A percentile compares a stretch with the other conserved stretches of the same genome.
Conservation (phyloP, 2,329 filamentous ascomycete genomes). For the Clonostachys sp. region DNA sequence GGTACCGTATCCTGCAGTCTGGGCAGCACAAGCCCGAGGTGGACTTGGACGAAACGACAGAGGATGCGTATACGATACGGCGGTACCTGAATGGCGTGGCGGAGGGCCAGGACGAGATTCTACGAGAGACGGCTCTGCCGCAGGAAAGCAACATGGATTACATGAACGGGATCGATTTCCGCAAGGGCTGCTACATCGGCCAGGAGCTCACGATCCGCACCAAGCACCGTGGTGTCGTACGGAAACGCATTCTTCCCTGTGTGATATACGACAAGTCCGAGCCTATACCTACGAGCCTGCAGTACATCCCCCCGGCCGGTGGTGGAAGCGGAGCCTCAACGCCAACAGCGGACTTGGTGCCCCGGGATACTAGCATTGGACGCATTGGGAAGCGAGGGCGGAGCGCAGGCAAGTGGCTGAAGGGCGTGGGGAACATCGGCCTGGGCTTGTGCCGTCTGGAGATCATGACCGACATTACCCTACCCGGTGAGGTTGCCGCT, state of each 20-base stretch:
- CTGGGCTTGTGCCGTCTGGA: conserved; percentile 83
- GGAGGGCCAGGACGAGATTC: conserved; percentile 79
- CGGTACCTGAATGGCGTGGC: conserved; percentile 77
- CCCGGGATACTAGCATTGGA: conserved; percentile 42
- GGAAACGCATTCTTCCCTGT: conserved; percentile 84
- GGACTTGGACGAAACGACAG: conserved; percentile 39
- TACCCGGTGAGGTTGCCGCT: conserved; percentile 64
- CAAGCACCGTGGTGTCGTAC: conserved; percentile 86
- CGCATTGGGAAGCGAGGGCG: conserved; percentile 55
- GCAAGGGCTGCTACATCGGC: conserved; percentile 94
- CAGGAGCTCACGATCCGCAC: conserved; percentile 97
- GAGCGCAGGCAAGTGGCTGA: conserved; percentile 76
- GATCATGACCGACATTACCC: conserved; percentile 77
- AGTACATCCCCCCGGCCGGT: conserved; percentile 34
- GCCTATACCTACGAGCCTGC: conserved; percentile 29
- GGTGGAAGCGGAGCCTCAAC: conserved; percentile 18
- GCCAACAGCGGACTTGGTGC: conserved; percentile 27
- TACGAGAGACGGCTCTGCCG: conserved; percentile 67
- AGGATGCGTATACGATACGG: conserved; percentile 66
- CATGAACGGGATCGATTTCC: conserved; percentile 82
- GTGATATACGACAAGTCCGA: conserved; percentile 57
- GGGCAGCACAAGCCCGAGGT: conserved; percentile 22
- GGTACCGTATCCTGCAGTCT: conserved; percentile 39
- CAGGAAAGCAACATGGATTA: conserved; percentile 88
- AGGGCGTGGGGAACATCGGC: conserved; percentile 78